phyloP scores from a whole-genome alignment of 2,329 filamentous ascomycete species.

The Thelonectria discophora region DNA sequence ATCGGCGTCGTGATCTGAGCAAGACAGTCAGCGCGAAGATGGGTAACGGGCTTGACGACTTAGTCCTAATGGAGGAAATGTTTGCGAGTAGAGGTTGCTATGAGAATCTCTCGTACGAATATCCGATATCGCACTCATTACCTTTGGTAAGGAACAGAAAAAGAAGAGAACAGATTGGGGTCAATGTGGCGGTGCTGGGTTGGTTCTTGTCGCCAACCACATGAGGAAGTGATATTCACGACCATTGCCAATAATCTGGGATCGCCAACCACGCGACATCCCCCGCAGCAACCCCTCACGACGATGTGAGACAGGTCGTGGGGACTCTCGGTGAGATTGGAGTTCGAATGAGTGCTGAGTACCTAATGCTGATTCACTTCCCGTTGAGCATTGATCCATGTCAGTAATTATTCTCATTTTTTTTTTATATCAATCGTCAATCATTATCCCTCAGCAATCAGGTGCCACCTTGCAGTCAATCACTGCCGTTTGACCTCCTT shows the following conservation, averaged over 20 bases:
- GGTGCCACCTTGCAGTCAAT: slow-evolving; percentile 61
- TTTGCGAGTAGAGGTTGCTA: not conserved
- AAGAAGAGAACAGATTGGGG: not conserved
- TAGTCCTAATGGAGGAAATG: not conserved
- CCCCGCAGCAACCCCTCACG: not conserved
- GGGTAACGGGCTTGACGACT: not conserved
- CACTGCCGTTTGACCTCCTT: slow-evolving; percentile 61
- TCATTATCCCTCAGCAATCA: slow-evolving; percentile 49
- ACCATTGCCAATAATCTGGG: not conserved
- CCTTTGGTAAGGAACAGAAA: not conserved
- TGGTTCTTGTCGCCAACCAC: not conserved
- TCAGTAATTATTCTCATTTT: slow-evolving; percentile 22
- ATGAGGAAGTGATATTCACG: not conserved
- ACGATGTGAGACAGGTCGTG: not conserved
- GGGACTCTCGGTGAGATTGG: not conserved
- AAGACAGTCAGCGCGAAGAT: not conserved
- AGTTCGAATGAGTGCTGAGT: not conserved
- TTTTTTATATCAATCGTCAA: slow-evolving; percentile 1
- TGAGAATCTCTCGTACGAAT: not conserved
- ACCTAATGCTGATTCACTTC: too few species aligned
- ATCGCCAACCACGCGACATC: not conserved
- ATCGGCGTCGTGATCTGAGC: not conserved
- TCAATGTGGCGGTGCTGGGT: not conserved
- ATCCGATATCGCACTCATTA: not conserved
- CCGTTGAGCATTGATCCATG: not conserved